Base-by-base conservation (phyloP, 192 early-diverging fungal species). In the Kickxella alabastrina region DNA sequence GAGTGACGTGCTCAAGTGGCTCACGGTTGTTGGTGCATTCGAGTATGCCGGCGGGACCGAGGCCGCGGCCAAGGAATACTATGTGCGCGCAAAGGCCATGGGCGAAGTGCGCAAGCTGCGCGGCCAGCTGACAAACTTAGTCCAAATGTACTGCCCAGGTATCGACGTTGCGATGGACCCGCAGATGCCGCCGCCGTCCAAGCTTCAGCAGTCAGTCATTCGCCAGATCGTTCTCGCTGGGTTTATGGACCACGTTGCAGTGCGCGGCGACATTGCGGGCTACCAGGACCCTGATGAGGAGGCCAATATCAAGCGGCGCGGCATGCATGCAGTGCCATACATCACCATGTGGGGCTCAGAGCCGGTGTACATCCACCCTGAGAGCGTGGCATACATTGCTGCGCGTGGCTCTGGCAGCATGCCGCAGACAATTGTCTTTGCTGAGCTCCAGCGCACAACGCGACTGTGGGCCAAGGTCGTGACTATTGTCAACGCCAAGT, bases 221-320 rank as follows among this genome's bases (percentile, higher is more conserved):
- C 85, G 88, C 10, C 94, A 99, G 67, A 81, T 97, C 37, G 59
- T 98, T 4, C 76, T 94, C 2, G 82, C 91, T 2, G 92, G 93
- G 1, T 97, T 91, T 43, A 81, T 92, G 43, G 97, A 99, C 56
- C 88, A 87, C 7, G 82, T 99, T n/a, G 97, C 97, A 1, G 70
- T 86, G 40, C 84, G 91, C 2, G 82, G 79, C 53, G 92, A 95
- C 40, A 67, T 90, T n/a, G 81, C 89, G 21, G 84, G 68, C 24
- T 61, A 58, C 45, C 66, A 62, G 41, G 60, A 55, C 32, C 49
- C 50, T 7, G 71, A 62, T 34, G 61, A 51, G 15, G 64, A 62
- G 43, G 15, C 52, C 49, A 83, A 61, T 68, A 77, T 54, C 45
- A 81, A 80, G 54, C 69, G 69, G 27, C 70, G 75, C 46, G 65